Base-by-base conservation (phyloP, 2,329 filamentous ascomycete genomes). In the Cladobotryum mycophilum region DNA sequence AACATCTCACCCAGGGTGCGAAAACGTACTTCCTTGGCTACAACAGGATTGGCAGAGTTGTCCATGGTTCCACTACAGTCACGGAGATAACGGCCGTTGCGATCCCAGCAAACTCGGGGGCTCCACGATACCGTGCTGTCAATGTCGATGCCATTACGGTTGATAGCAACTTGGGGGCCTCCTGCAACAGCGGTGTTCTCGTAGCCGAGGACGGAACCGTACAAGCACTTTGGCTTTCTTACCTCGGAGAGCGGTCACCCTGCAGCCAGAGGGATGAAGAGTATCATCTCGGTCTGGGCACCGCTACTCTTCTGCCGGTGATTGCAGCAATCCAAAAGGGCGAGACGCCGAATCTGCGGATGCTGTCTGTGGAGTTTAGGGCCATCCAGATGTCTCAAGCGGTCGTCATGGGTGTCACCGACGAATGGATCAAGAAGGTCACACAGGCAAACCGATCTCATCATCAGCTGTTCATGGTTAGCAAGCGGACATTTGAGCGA, bases 1-100 rank as follows among this genome's bases (percentile, higher is more conserved):
- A 88, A 50, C 83, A 84, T 60, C 89, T 97, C 65, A 91, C 89
- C 47, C 93, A 97, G 72, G 93, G 93, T 35, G 89, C 91, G 45
- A 86, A 92, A 51, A 96, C 91, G 0, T 91, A 96, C 58, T 99
- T 99, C 70, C 87, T 99, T 56, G 95, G 93, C n/a, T 95, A 96
- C 74, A 99, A 99, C 65, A 85, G 95, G 58, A 97, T 96, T 58
- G 86, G 92, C 54, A 84, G 92, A 35, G 89, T 96, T 38, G 92
- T 97, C 4, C 89, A 96, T 59, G 88, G 90, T 5, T 90, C 95
- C 60, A 97, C 93, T 0, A 89, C 87, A 0, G 90, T 99, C 13
- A 99, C 95, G 1, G 93, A 99, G 67, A 95, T 99, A 62, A 97
- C 92, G 11, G 93, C 93, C 2, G 93, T 97, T 3, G 89, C 91